phyloP scores from a whole-genome alignment of 768 basidiomycete species.

The Amanita thiersii region DNA sequence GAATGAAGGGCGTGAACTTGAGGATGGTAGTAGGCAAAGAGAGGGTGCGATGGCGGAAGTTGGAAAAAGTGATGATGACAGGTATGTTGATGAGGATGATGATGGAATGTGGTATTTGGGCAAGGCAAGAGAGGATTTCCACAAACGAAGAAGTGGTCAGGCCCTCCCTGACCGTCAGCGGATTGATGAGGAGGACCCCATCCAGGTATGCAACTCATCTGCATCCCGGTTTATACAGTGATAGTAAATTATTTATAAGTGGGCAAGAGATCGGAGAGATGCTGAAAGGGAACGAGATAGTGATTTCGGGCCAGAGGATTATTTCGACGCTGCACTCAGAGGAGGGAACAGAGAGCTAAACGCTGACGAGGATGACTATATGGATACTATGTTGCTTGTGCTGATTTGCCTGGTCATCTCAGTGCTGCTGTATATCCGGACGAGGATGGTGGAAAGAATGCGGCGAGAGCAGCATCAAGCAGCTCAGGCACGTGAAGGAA shows the following conservation, averaged over 20 bases:
- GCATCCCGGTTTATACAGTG: background rate
- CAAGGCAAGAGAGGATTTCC: slow-evolving; percentile 75
- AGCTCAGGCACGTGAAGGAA: slow-evolving; percentile 30
- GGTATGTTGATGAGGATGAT: slow-evolving; percentile 36
- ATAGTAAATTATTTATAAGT: slow-evolving; percentile 31
- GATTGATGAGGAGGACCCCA: slow-evolving; percentile 60
- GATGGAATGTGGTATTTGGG: slow-evolving; percentile 77
- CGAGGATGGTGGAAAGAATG: slow-evolving; percentile 67
- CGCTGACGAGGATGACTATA: slow-evolving; percentile 61
- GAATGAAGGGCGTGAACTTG: slow-evolving; percentile 31
- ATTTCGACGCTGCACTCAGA: slow-evolving; percentile 62
- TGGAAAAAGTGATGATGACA: slow-evolving; percentile 24
- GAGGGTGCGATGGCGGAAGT: slow-evolving; percentile 17
- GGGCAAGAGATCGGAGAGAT: slow-evolving; percentile 68
- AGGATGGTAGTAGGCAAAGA: slow-evolving; percentile 22
- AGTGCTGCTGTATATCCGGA: slow-evolving; percentile 69
- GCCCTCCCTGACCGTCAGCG: slow-evolving; percentile 19
- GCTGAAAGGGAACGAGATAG: slow-evolving; percentile 66
- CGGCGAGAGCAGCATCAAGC: slow-evolving; percentile 54
- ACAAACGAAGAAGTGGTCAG: slow-evolving; percentile 40
- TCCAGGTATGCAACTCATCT: slow-evolving; percentile 41
- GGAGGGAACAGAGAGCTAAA: slow-evolving; percentile 49
- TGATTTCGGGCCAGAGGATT: slow-evolving; percentile 78
- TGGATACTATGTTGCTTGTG: slow-evolving; percentile 75
- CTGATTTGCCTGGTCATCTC: slow-evolving; percentile 67